These are phyloP conservation scores for Colletotrichum brevisporum DNA, from an alignment of 2,329 filamentous ascomycete genomes.

Conservation along the genomic window DNA sequence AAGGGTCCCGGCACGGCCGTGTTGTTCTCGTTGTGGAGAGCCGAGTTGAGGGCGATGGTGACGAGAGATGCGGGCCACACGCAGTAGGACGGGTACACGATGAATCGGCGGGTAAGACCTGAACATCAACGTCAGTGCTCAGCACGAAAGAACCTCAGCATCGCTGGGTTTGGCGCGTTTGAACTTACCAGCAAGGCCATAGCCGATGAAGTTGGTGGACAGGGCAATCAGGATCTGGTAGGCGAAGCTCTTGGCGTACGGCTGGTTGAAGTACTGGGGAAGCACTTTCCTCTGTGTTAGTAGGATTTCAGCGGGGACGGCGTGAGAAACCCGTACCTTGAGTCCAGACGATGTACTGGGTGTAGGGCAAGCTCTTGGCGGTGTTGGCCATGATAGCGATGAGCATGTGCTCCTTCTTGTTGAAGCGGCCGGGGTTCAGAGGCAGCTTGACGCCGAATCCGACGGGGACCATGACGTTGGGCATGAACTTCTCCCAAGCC, in stretches of 20 bases:
- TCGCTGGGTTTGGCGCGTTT: too few species aligned
- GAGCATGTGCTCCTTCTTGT: conserved; percentile 72
- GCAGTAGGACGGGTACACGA: conserved; percentile 66
- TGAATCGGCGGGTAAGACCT: conserved; percentile 59
- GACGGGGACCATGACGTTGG: conserved; percentile 63
- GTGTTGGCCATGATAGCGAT: conserved; percentile 73
- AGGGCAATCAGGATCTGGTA: conserved; percentile 67
- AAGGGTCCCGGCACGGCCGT: conserved; percentile 58
- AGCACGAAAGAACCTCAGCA: not conserved
- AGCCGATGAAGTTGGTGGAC: conserved; percentile 68
- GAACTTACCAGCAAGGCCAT: conserved; percentile 63
- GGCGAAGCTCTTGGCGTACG: conserved; percentile 60
- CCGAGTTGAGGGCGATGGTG: conserved; percentile 64
- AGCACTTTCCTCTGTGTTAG: too few species aligned
- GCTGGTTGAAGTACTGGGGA: conserved; percentile 65
- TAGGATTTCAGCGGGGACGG: too few species aligned
- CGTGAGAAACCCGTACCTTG: conserved; percentile 52
- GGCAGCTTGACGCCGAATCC: conserved; percentile 59
- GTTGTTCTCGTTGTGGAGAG: conserved; percentile 62
- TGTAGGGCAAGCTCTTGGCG: conserved; percentile 62
- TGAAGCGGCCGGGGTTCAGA: conserved; percentile 70
- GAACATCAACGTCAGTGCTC: not conserved
- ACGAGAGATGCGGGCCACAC: conserved; percentile 68
- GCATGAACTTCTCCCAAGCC: conserved; percentile 64
- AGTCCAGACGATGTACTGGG: conserved; percentile 64